Evolutionary conservation across 169 alveolate genomes (phyloP), one percentile per base, ranked within the genome.

Genomic region (Condylostoma magnum): DNA sequence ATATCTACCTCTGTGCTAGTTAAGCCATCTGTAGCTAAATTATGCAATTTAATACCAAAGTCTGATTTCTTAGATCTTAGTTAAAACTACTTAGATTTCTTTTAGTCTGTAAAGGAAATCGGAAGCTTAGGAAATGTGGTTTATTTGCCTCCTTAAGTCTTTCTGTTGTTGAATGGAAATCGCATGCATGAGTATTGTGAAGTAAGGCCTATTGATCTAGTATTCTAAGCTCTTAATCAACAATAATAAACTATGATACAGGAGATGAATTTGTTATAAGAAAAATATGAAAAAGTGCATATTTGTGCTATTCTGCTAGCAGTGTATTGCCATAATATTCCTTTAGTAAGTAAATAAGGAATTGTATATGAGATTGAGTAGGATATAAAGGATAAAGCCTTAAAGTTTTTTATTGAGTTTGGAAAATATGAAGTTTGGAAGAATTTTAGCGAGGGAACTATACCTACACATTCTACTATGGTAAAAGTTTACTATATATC

Each of bases 161-260:
- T 60, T 12, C 33, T 60, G 43, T 22, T 33, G 31, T 4, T 60
- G 12, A 60, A 52, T 22, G 15, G 43, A 1, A 12, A n/a, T 20
- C 38, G 43, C 20, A 52, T 60, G 6, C 12, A 38, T 15, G 56
- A 60, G 31, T 60, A 37, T 4, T 12, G 20, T n/a, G 71, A 60
- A 60, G 31, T 60, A n/a, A 12, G 71, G 8, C 71, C 71, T 15
- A 60, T 60, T 38, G 71, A 60, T 4, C 15, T 41, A n/a, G 27
- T 60, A 8, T 60, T 38, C 31, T 31, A 60, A 41, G 10, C 36
- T 6, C 33, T 60, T 22, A 1, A n/a, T 1, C 15, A 33, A 18
- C 56, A 36, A n/a, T 33, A 25, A 2, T 25, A 25, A 8, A 31
- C 12, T 15, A 55, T 38, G 1, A 38, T n/a, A 10, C 57, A 36